Conservation (phyloP, 768 basidiomycete genomes). For the Ramaria sp. region DNA sequence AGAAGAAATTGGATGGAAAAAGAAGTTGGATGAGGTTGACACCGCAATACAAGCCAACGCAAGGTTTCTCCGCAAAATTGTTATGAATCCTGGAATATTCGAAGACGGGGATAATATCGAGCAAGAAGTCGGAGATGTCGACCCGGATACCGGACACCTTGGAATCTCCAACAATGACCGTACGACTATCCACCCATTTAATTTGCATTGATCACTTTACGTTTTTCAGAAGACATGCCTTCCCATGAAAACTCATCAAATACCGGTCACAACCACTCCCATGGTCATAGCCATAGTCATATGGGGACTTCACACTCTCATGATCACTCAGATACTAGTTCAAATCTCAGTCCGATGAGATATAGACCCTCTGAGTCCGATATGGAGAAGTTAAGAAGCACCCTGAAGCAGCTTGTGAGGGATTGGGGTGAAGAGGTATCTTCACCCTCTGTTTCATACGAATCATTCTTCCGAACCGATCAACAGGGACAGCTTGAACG, state of each 20-base stretch:
- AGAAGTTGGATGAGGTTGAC: constrained; percentile 73
- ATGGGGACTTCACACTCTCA: constrained; percentile 25
- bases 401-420: constrained; percentile 84
- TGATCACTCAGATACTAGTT: constrained; percentile 22
- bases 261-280: background rate
- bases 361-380: constrained; percentile 58
- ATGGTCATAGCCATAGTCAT: constrained; percentile 15
- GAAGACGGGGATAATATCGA: constrained; percentile 32
- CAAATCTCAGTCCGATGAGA: constrained; percentile 16
- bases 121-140: constrained; percentile 19
- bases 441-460: background rate
- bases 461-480: background rate
- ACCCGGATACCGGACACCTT: background rate
- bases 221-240: background rate
- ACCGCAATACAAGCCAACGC: constrained; percentile 72
- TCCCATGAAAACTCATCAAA: background rate
- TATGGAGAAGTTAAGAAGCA: constrained; percentile 87
- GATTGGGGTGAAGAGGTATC: constrained; percentile 83
- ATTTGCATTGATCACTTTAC: background rate
- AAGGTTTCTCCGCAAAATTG: constrained; percentile 62
- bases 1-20: constrained; percentile 57
- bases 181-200: background rate
- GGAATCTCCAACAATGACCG: background rate
- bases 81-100: constrained; percentile 76
- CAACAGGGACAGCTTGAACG: constrained; percentile 65